Conservation (phyloP, 2,329 filamentous ascomycete species). For the Fusarium drepaniforme region DNA sequence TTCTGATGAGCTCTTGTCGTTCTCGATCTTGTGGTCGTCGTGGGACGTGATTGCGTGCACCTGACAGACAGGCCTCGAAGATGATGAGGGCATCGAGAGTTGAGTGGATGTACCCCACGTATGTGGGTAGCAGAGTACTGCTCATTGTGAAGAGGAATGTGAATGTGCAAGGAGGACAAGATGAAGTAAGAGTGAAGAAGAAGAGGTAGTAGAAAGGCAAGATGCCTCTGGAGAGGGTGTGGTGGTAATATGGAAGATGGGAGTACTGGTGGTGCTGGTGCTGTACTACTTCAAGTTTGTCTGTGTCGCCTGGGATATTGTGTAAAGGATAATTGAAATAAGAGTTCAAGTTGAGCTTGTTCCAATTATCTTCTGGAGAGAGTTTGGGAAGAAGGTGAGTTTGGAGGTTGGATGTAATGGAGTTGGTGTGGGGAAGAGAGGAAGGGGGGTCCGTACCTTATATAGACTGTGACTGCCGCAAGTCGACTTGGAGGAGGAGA, state of each 20-base stretch:
- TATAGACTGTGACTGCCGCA: neutral
- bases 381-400: neutral
- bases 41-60: conserved; percentile 79
- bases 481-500: neutral
- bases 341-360: neutral
- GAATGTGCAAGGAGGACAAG: conserved; percentile 31
- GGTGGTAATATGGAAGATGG: neutral
- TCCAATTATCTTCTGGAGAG: neutral
- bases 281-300: neutral
- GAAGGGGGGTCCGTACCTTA: neutral
- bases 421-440: neutral
- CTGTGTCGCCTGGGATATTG: neutral
- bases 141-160: conserved; percentile 55
- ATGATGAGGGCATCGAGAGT: conserved; percentile 83
- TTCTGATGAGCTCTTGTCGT: conserved; percentile 80
- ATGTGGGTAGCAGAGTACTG: conserved; percentile 65
- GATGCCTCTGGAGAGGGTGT: neutral
- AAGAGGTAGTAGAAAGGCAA: neutral
- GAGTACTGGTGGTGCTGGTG: neutral
- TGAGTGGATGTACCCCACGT: conserved; percentile 73
- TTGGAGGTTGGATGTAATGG: neutral
- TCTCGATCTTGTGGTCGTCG: conserved; percentile 90
- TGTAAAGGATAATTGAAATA: neutral
- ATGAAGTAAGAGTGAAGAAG: conserved; percentile 35
- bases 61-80: conserved; percentile 82